A percentile compares a stretch with the other conserved stretches of the same genome.
Conservation (phyloP, 2,329 filamentous ascomycete genomes). For the Pseudocercospora pini-densiflorae region DNA sequence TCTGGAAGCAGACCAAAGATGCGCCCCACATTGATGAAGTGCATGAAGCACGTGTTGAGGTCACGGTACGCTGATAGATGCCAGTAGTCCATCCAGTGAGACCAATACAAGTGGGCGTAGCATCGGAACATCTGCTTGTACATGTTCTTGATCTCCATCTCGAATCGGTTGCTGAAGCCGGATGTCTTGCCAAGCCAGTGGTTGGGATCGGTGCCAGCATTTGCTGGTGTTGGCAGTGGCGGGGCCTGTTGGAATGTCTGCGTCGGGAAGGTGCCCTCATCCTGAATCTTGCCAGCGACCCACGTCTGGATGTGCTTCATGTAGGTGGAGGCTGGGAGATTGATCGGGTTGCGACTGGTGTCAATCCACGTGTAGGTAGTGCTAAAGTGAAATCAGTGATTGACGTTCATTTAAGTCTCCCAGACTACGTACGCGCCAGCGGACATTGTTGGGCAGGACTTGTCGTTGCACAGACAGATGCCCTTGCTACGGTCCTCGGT, state of each 20-base stretch:
- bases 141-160: slow-evolving; percentile 76
- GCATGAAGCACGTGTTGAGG: slow-evolving; percentile 59
- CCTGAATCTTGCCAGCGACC: slow-evolving; percentile 95
- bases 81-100: slow-evolving; percentile 58
- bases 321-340: slow-evolving; percentile 90
- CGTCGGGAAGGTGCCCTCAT: slow-evolving; percentile 87
- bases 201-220: slow-evolving; percentile 58
- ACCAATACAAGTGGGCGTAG: slow-evolving; percentile 59
- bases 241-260: slow-evolving; percentile 72
- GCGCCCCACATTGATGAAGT: slow-evolving; percentile 68
- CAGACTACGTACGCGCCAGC: slow-evolving; percentile 80
- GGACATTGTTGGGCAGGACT: slow-evolving; percentile 88
- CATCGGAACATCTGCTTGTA: slow-evolving; percentile 61
- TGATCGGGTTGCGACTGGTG: slow-evolving; percentile 81
- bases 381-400: slow-evolving; percentile 52
- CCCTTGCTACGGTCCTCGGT: slow-evolving; percentile 73
- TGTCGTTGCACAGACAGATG: slow-evolving; percentile 79
- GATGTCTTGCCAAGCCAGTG: slow-evolving; percentile 89
- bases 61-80: slow-evolving; percentile 54
- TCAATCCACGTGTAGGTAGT: slow-evolving; percentile 98
- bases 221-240: slow-evolving; percentile 51
- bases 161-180: slow-evolving; percentile 62
- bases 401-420: neutral
- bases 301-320: slow-evolving; percentile 96
- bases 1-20: slow-evolving; percentile 79